These are phyloP conservation scores for Podospora pseudocomata DNA, from an alignment of 495 filamentous ascomycete species.

Conservation along the genomic window DNA sequence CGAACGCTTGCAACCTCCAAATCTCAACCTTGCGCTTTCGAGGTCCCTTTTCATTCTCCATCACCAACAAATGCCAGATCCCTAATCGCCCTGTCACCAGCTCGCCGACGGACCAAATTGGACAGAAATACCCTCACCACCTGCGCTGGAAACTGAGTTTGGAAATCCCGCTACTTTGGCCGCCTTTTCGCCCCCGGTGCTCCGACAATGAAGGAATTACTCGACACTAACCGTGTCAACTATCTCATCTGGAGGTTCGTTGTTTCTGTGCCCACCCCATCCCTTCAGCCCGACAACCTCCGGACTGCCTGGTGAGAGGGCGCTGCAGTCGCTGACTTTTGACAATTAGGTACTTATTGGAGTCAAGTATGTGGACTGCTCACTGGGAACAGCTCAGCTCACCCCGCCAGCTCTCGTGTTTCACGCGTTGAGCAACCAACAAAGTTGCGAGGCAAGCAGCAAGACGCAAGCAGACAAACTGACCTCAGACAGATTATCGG, in stretches of 20 bases:
- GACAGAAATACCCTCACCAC: background rate
- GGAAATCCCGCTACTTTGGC: conserved; percentile 11
- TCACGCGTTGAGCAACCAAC: conserved; percentile 18
- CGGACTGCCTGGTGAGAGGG: conserved; percentile 5
- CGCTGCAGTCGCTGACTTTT: conserved; percentile 23
- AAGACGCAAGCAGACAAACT: conserved; percentile 22
- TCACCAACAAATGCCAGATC: conserved; percentile 19
- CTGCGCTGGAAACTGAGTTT: background rate
- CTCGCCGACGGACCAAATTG: conserved; percentile 5
- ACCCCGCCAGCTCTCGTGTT: conserved; percentile 1
- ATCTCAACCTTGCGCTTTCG: conserved; percentile 35
- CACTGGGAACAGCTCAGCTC: conserved; percentile 6
- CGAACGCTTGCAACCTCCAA: conserved; percentile 32
- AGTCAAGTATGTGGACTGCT: conserved; percentile 66
- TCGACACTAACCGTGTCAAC: conserved; percentile 93
- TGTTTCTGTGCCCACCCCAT: conserved; percentile 29
- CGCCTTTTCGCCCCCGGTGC: conserved; percentile 24
- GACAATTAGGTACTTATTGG: conserved; percentile 72
- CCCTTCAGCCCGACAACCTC: conserved; percentile 5
- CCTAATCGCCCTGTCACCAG: conserved; percentile 13
- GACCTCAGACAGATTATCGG: conserved; percentile 52
- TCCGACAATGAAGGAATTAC: conserved; percentile 54
- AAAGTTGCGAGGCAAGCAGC: conserved; percentile 14
- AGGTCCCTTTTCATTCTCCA: conserved; percentile 33
- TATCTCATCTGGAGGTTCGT: conserved; percentile 97